Evolutionary conservation across 371 early-diverging fungal genomes (phyloP).

Genomic region (Dinochytrium kinnereticum): DNA sequence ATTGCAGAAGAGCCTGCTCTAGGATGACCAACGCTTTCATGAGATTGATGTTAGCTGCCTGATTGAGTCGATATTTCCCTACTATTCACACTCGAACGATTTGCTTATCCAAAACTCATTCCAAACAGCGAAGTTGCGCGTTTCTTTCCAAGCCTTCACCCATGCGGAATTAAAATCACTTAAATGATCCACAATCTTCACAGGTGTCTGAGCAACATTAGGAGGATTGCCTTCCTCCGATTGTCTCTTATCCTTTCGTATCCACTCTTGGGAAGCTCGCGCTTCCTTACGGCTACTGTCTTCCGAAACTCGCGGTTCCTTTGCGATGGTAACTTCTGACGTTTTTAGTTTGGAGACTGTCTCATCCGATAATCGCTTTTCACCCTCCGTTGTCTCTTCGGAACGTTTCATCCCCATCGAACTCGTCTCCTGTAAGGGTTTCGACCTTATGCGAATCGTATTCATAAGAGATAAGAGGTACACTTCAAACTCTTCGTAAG

Average conservation of each 20-base stretch:
- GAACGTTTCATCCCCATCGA: too few relatives aligned
- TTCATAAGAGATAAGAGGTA: constrained; percentile 72
- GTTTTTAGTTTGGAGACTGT: too few relatives aligned
- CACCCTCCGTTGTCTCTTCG: too few relatives aligned
- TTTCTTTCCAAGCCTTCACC: constrained; percentile 70
- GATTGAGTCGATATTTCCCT: neutral
- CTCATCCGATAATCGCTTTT: too few relatives aligned
- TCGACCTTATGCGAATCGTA: constrained; percentile 59
- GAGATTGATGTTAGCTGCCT: neutral
- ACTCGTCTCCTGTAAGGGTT: too few relatives aligned
- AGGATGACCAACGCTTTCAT: constrained; percentile 73
- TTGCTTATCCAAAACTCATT: constrained; percentile 49
- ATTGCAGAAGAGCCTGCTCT: constrained; percentile 58
- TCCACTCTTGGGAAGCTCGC: neutral
- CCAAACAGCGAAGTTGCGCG: constrained; percentile 72
- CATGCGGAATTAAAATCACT: constrained; percentile 69
- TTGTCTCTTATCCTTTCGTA: neutral
- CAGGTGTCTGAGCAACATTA: constrained; percentile 37
- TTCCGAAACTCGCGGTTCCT: constrained; percentile 35
- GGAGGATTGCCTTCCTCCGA: neutral
- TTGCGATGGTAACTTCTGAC: neutral
- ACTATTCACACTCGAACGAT: constrained; percentile 19
- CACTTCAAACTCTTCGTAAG: constrained; percentile 74
- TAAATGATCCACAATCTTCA: constrained; percentile 63
- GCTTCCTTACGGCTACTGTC: constrained; percentile 15